Base-by-base conservation (phyloP, 306 rosid genomes). In the Herpetospermum pedunculosum region DNA sequence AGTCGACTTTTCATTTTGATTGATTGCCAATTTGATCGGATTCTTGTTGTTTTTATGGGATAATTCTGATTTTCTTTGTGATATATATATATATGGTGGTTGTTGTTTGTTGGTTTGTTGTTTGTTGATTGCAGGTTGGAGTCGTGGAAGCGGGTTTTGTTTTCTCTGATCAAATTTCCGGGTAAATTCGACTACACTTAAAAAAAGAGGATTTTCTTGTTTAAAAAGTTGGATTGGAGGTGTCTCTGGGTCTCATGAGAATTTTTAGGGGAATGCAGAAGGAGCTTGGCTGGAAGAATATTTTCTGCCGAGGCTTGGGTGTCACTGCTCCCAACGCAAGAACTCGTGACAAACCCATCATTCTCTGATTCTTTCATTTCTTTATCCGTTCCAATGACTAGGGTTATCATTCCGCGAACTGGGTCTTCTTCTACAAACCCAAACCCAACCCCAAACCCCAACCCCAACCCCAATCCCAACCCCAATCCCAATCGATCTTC, bases 251-350 rank as follows among this genome's bases (percentile, higher is more conserved):
- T 94, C 99, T 94, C 88, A 94, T 94, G 99, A 91, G 91, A 91
- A 91, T 94, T 94, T 89, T 88, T 82, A 87, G 96, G 99, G 99
- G 96, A 91, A 91, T 94, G 99, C 99, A 89, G 80, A 88, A 74
- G 87, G 75, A 58, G 47, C 77, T 84, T 79, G 82, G 84, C 80
- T 83, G 86, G 85, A 88, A 88, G 57, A 81, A 83, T 63, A 84
- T 87, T 53, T 89, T 89, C 85, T 79, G 86, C 86, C 88, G 78
- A 84, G 98, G 97, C 35, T 85, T 91, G 83, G 96, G 91, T n/a
- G 84, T 91, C 86, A 80, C 96, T 48, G 89, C 73, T 13, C 97
- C 99, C 79, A 94, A 82, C 82, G 99, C 96, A 49, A 94, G 99
- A 81, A 80, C 96, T 50, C 97, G 99, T 65, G 97, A 85, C 80